phyloP scores from a whole-genome alignment of 805 yeast genomes.

The Lipomyces spencermartinsiae region DNA sequence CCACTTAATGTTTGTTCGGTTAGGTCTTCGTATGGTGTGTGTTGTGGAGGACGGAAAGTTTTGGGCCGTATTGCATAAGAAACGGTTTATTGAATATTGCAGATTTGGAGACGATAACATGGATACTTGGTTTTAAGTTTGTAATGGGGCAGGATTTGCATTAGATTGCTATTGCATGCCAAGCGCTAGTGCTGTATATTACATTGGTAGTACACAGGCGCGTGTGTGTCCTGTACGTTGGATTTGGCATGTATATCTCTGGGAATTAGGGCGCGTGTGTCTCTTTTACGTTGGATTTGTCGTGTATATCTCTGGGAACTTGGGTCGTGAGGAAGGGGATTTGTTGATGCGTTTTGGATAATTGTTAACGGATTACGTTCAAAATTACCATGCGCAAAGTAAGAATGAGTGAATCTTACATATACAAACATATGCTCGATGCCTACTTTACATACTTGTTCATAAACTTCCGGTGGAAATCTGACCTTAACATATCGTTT shows the following conservation, averaged over 20 bases:
- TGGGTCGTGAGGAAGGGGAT: not conserved
- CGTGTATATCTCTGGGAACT: not conserved
- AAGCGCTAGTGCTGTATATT: not conserved
- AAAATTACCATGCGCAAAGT: not conserved
- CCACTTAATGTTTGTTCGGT: conserved; percentile 57
- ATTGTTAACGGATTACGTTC: not conserved
- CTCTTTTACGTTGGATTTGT: no score
- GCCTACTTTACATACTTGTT: conserved; percentile 43
- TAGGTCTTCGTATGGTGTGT: conserved; percentile 58
- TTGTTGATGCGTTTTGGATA: not conserved
- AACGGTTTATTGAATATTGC: conserved; percentile 57
- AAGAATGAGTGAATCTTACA: not conserved
- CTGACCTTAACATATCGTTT: conserved; percentile 49
- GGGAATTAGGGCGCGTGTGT: no score
- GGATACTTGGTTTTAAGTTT: conserved; percentile 34
- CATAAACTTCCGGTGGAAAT: conserved; percentile 48
- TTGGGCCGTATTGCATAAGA: conserved; percentile 60
- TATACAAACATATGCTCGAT: not conserved
- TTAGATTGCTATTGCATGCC: not conserved
- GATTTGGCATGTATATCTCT: no score
- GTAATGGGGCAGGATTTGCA: not conserved
- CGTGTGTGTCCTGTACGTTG: no score
- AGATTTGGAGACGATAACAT: conserved; percentile 38
- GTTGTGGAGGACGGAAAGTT: conserved; percentile 56
- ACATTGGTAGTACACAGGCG: not conserved